Evolutionary conservation across 2,329 filamentous ascomycete genomes (phyloP), one percentile per base, ranked within the genome.

Genomic region (Beauveria pseudobassiana): DNA sequence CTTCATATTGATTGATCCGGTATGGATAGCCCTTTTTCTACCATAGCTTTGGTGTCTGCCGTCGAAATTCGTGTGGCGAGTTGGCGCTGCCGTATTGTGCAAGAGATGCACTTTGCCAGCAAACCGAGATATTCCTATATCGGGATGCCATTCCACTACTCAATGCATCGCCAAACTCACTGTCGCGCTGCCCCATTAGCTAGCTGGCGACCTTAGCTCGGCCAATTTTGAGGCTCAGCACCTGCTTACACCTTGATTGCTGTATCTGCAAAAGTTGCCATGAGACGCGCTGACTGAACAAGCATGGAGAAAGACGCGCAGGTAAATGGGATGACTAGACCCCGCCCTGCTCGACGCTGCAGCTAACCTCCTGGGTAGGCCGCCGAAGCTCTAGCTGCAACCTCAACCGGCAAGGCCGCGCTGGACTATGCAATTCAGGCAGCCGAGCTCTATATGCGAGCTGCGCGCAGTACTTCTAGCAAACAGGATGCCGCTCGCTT

Each of bases 401-500:
- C 66, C 63, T 73, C 73, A 55, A 72, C 63, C 51, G 75, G 74
- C 63, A 68, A 71, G 62, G 85, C 87, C 67, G 91, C 91, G 49
- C 80, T 97, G 61, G 78, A 86, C 57, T 83, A 90, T 72, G 87
- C 91, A 55, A 91, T 96, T 69, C 78, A 82, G 65, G 90, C 89
- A 5, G 89, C 87, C 24, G 91, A 97, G 71, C 78, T 89, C 56
- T 93, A 95, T 67, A 90, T 97, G 86, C 84, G 85, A 69, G 90
- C 90, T 2, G 78, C 90, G 59, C 80, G 79, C 63, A 77, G 89
- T 63, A 82, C 87, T 6, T 74, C 78, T n/a, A 79, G 76, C 57
- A 75, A 83, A n/a, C 72, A 75, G 4, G 88, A 96, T 62, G 90
- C 85, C 67, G 76, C 78, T 48, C 81, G 83, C n/a, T 76, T 96